Evolutionary conservation across 495 filamentous ascomycete genomes (phyloP), one percentile per base, ranked within the genome.

Genomic region (Neurospora terricola): DNA sequence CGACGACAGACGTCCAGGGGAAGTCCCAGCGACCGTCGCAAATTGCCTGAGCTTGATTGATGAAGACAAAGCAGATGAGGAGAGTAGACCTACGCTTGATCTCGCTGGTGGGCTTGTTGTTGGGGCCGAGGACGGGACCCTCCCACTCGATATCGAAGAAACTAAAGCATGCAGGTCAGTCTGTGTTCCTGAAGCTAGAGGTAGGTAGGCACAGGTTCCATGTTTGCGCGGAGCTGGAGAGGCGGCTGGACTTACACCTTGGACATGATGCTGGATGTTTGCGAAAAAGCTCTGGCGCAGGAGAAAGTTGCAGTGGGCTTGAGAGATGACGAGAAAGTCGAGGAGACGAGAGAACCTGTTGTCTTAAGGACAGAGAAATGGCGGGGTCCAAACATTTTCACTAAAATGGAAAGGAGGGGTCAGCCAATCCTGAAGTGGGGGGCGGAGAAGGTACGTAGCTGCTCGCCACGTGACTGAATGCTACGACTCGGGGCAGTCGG

Each of bases 81-180:
- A 43, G 72, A 72, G 45, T 74, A 7, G 69, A 84, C 91, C 88
- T 89, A 94, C 89, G 74, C 81, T 88, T 87, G 76, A 88, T 77
- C 70, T 85, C 86, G 59, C 81, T 80, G 74, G 89, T 91, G 76
- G 86, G 78, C 72, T 87, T 87, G 84, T 86, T 83, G 66, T 81
- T 81, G 72, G 73, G 62, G 77, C 91, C 88, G 71, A 91, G 74
- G 78, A 88, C 86, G 59, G 91, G 91, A 45, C 90, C 91, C 75
- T 86, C 83, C 91, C 91, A 93, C 75, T 83, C 79, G 73, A 91
- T 76, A 18, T 83, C 78, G 72, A 83, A 80, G 75, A 72, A 83
- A 71, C 81, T 82, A 66, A 66, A 66, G 48, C 42, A 37, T 21
- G 27, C 34, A 11, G n/a, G 73, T 76, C 16, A 77, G 71, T 39